Conservation (phyloP, 345 rosid species). For the Isatis tinctoria region DNA sequence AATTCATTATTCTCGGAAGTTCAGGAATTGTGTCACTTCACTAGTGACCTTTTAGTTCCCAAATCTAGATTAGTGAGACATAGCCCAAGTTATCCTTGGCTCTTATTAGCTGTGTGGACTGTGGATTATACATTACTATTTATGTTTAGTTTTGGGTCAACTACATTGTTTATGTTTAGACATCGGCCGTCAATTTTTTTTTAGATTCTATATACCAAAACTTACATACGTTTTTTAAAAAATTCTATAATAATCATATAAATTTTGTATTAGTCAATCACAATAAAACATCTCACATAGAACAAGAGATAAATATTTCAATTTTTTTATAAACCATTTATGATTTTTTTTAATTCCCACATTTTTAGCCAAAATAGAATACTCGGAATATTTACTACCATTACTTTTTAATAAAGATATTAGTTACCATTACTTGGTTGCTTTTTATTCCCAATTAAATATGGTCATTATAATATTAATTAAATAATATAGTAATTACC, state of each 20-base stretch:
- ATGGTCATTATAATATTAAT: too few species aligned
- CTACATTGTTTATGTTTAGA: background rate
- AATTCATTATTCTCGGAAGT: slow-evolving; percentile 10
- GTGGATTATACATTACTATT: background rate
- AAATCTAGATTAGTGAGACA: background rate
- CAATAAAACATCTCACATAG: too few species aligned
- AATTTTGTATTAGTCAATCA: background rate
- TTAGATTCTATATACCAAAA: background rate
- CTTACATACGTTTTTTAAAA: background rate
- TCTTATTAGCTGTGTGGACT: background rate
- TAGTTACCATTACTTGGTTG: too few species aligned
- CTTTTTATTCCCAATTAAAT: too few species aligned
- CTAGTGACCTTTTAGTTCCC: slow-evolving; percentile 5
- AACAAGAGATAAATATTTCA: too few species aligned
- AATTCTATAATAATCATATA: background rate
- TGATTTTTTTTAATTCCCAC: too few species aligned
- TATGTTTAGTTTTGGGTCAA: background rate
- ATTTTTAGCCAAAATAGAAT: too few species aligned
- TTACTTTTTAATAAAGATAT: too few species aligned
- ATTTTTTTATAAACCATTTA: too few species aligned
- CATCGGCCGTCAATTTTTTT: background rate
- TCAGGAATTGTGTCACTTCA: slow-evolving; percentile 19
- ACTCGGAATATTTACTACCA: too few species aligned
- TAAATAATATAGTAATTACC: too few species aligned
- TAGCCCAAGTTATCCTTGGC: background rate